Evolutionary conservation across 371 early-diverging fungal genomes (phyloP).

Genomic region (Actinomortierella wolfii): DNA sequence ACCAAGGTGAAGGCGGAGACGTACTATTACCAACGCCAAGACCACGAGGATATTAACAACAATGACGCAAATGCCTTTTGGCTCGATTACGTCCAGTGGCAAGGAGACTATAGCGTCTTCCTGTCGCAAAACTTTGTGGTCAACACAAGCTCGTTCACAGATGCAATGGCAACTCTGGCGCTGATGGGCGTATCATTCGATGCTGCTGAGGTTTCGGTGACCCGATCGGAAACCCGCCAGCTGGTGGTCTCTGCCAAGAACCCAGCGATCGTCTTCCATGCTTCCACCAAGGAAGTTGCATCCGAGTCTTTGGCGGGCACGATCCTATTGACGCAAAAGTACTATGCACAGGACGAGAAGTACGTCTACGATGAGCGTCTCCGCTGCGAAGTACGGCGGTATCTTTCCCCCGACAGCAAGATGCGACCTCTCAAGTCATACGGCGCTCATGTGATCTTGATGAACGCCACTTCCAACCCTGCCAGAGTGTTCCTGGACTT

Average conservation of each 20-base stretch:
- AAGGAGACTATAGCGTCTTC: constrained; percentile 30
- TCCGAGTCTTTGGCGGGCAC: constrained; percentile 11
- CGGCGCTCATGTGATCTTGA: constrained; percentile 35
- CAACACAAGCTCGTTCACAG: constrained; percentile 42
- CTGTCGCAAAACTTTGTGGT: constrained; percentile 57
- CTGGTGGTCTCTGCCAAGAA: constrained; percentile 34
- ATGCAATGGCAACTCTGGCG: constrained; percentile 50
- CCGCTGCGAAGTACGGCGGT: constrained; percentile 16
- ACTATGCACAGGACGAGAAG: constrained; percentile 14
- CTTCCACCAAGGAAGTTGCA: constrained; percentile 27
- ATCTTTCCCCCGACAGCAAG: constrained; percentile 15
- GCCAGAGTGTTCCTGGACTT: constrained; percentile 34
- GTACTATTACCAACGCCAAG: constrained; percentile 30
- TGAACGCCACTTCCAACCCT: constrained; percentile 40
- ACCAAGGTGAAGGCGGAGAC: constrained; percentile 44
- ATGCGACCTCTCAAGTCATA: constrained; percentile 24
- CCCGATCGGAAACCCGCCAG: constrained; percentile 21
- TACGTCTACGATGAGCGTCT: constrained; percentile 20
- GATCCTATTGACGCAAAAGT: constrained; percentile 29
- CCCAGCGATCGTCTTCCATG: constrained; percentile 54
- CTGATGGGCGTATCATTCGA: constrained; percentile 52
- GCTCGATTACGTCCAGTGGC: constrained; percentile 54
- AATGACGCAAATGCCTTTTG: constrained; percentile 51
- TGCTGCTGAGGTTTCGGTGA: constrained; percentile 21
- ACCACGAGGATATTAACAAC: not conserved